phyloP scores from a whole-genome alignment of 768 basidiomycete species.

The Pulveroboletus sp. region DNA sequence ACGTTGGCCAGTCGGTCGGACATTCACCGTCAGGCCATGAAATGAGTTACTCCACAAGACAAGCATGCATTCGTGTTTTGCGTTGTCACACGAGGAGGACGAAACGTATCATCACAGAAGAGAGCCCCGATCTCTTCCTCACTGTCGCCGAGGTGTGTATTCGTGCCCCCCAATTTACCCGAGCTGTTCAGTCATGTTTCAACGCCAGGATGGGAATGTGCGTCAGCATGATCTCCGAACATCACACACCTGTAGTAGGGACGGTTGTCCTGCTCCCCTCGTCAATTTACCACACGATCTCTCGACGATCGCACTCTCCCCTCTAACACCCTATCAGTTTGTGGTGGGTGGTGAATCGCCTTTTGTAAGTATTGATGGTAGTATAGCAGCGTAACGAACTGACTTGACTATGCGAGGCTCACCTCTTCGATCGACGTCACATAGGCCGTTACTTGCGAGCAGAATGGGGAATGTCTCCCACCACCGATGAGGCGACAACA shows the following conservation, averaged over 20 bases:
- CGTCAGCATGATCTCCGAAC: slow-evolving; percentile 83
- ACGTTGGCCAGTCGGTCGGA: slow-evolving; percentile 47
- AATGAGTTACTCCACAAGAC: slow-evolving; percentile 41
- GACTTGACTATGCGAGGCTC: slow-evolving; percentile 10
- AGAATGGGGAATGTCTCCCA: slow-evolving; percentile 65
- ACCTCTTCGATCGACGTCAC: slow-evolving; percentile 78
- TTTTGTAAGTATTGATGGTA: slow-evolving; percentile 47
- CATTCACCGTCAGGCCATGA: slow-evolving; percentile 40
- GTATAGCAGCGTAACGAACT: background rate
- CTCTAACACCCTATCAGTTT: slow-evolving; percentile 77
- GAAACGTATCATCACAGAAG: slow-evolving; percentile 77
- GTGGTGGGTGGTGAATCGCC: slow-evolving; percentile 80
- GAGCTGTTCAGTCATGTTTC: slow-evolving; percentile 18
- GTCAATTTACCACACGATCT: slow-evolving; percentile 62
- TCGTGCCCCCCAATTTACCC: background rate
- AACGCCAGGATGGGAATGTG: slow-evolving; percentile 72
- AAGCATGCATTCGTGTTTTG: slow-evolving; percentile 51
- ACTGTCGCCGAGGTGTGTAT: slow-evolving; percentile 70
- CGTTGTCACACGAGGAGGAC: slow-evolving; percentile 70
- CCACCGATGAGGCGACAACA: slow-evolving; percentile 52
- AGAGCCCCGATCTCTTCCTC: slow-evolving; percentile 71
- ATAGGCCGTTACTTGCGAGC: slow-evolving; percentile 53
- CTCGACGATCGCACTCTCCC: slow-evolving; percentile 70
- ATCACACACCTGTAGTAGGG: slow-evolving; percentile 55
- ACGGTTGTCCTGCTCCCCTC: slow-evolving; percentile 66